A percentile compares a stretch with the other conserved stretches of the same genome.
Conservation (phyloP, 495 filamentous ascomycete genomes). For the Entonaema liquescens region DNA sequence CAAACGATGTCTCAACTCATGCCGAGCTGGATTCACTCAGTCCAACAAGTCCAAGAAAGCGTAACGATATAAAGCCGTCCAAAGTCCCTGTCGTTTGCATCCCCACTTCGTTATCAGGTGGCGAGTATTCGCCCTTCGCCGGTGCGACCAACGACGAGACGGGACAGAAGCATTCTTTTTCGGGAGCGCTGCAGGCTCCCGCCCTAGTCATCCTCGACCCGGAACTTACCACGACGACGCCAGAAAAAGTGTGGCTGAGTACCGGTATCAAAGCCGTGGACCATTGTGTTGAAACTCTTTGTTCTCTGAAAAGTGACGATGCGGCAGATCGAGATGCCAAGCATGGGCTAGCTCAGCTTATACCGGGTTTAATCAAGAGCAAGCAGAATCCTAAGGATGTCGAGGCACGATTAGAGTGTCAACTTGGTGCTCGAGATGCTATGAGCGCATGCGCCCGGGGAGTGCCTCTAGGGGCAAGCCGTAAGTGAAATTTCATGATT, state of each 20-base stretch:
- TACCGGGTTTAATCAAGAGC: slow-evolving; percentile 61
- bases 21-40: slow-evolving; percentile 55
- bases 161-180: slow-evolving; percentile 62
- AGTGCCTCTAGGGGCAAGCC: slow-evolving; percentile 65
- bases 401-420: slow-evolving; percentile 59
- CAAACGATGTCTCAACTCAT: slow-evolving; percentile 50
- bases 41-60: slow-evolving; percentile 46
- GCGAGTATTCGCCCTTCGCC: slow-evolving; percentile 65
- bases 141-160: slow-evolving; percentile 64
- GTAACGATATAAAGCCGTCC: slow-evolving; percentile 49
- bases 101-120: slow-evolving; percentile 67
- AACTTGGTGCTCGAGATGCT: slow-evolving; percentile 64
- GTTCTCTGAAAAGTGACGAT: slow-evolving; percentile 52
- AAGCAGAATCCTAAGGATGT: slow-evolving; percentile 54
- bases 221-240: slow-evolving; percentile 60
- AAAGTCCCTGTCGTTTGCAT: slow-evolving; percentile 64
- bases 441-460: slow-evolving; percentile 61
- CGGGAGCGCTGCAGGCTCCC: slow-evolving; percentile 52
- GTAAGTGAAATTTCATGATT: slow-evolving; percentile 20
- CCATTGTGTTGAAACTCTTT: slow-evolving; percentile 68
- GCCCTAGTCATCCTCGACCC: slow-evolving; percentile 66
- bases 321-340: slow-evolving; percentile 55
- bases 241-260: slow-evolving; percentile 64
- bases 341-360: slow-evolving; percentile 56
- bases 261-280: slow-evolving; percentile 68